phyloP scores from a whole-genome alignment of 352 stramenopile genomes.

The Pythium scleroteichum region DNA sequence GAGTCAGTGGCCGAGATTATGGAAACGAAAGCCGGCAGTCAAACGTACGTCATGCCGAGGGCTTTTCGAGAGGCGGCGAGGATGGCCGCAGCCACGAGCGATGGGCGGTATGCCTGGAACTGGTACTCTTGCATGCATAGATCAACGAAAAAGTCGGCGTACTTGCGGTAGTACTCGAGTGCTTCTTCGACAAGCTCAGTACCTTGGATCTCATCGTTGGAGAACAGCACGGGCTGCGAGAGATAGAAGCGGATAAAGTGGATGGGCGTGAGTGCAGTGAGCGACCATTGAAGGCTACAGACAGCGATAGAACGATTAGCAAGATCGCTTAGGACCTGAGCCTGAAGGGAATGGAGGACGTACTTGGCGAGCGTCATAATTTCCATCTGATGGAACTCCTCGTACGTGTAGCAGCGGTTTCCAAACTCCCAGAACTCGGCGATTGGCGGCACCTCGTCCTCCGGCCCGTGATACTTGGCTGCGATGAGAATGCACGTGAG shows the following conservation, averaged over 20 bases:
- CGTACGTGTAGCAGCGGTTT: conserved; percentile 82
- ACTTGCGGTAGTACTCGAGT: conserved; percentile 80
- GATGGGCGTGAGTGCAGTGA: conserved; percentile 71
- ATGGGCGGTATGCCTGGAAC: conserved; percentile 83
- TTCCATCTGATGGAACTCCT: conserved; percentile 82
- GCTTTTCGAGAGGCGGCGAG: conserved; percentile 77
- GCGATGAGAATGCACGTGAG: conserved; percentile 81
- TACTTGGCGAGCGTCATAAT: conserved; percentile 55
- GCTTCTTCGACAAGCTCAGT: conserved; percentile 73
- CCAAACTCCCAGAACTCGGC: conserved; percentile 87
- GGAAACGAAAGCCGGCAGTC: background rate
- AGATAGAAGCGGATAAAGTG: conserved; percentile 85
- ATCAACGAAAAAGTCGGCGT: conserved; percentile 86
- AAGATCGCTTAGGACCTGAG: conserved; percentile 2
- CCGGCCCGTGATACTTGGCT: conserved; percentile 76
- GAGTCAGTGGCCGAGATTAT: background rate
- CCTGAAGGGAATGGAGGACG: conserved; percentile 3
- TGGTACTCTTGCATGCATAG: conserved; percentile 86
- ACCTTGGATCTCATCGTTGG: conserved; percentile 75
- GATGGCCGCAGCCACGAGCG: conserved; percentile 73
- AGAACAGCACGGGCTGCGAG: conserved; percentile 75
- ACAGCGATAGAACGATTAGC: conserved; percentile 14
- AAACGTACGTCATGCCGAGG: conserved; percentile 59
- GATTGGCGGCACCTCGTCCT: conserved; percentile 80
- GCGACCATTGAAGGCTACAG: conserved; percentile 66